phyloP scores from a whole-genome alignment of 225 moss, liverwort and hornwort genomes.

The Marchantia paleacea region DNA sequence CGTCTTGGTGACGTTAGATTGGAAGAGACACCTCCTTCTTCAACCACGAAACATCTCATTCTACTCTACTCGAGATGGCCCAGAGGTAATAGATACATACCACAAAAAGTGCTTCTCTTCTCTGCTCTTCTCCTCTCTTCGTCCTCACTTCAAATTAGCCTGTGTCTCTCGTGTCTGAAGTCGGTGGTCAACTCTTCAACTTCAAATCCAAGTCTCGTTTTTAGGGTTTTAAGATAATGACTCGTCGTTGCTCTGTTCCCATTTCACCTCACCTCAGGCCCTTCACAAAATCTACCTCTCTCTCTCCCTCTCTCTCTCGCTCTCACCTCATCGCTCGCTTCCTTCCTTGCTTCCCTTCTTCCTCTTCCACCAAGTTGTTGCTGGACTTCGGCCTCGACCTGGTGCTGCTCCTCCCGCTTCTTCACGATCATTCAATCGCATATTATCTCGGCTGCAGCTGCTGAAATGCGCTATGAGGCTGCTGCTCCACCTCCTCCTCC shows the following conservation, averaged over 20 bases:
- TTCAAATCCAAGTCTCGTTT: not conserved
- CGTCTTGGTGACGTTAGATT: slow-evolving; percentile 6
- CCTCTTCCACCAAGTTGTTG: too few species aligned
- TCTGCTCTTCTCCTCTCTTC: too few species aligned
- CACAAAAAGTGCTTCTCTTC: not conserved
- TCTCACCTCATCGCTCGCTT: slow-evolving; percentile 2
- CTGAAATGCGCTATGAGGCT: too few species aligned
- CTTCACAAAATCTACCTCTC: not conserved
- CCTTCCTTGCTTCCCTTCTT: not conserved
- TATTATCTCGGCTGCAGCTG: not conserved
- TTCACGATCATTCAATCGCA: slow-evolving; percentile 12
- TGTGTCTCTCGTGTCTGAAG: not conserved
- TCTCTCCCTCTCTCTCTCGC: not conserved
- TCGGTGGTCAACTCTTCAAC: slow-evolving; percentile 9
- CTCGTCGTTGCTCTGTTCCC: slow-evolving; percentile 9
- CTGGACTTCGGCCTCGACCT: too few species aligned
- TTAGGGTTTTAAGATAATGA: slow-evolving; percentile 13
- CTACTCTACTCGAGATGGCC: not conserved
- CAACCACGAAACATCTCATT: not conserved
- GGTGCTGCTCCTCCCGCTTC: not conserved
- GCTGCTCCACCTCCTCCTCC: not conserved
- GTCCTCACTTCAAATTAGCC: slow-evolving; percentile 4
- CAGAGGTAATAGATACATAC: not conserved
- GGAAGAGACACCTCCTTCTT: slow-evolving; percentile 7
- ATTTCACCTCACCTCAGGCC: not conserved